Base-by-base conservation (phyloP, 1,284 basidiomycete genomes). In the Porodaedalea pini region DNA sequence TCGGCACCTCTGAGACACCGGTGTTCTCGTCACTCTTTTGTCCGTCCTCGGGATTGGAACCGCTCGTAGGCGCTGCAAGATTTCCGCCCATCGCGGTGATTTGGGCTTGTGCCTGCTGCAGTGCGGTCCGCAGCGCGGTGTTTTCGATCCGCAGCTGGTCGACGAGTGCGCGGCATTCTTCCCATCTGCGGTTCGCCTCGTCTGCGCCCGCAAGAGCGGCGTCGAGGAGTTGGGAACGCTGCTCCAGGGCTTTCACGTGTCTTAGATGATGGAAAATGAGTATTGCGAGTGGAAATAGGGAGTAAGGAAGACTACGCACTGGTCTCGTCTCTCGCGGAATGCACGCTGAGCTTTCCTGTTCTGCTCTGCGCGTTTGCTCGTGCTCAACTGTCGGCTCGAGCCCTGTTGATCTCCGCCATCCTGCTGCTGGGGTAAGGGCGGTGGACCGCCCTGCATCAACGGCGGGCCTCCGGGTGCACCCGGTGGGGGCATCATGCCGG, bases 291-390 rank as follows among this genome's bases (percentile, higher is more conserved):
- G n/a, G 50, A 54, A 27, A 32, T 40, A 40, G 40, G 8, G 39
- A 50, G 27, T 61, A 41, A 34, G 36, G 61, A 43, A 62, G 53
- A 53, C 61, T n/a, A 78, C 87, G 71, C 57, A 92, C 89, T 88
- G 85, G 72, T 92, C 90, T 66, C 90, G 75, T 36, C 90, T 82
- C 68, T 92, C 90, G 61, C 90, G 74, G 68, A 92, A 92, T 1
- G 90, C 90, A 29, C 90, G 78, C 71, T 92, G 90, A 0, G 90
- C 90, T 67, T 90, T 92, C 64, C 90, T 76, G 69, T 92, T 92
- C 74, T 92, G 90, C 65, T 92, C 90, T 36, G 90, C 90, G 10
- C 89, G 81, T 68, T 92, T 92, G 67, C 83, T 88, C 67, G 79
- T 82, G 69, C 85, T 89, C 48, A 92, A 76, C 23, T 65, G 60